A percentile compares a stretch with the other conserved stretches of the same genome.
phyloP scores from a whole-genome alignment of 441 rosid genomes.

The Pelargonium cotyledonis region DNA sequence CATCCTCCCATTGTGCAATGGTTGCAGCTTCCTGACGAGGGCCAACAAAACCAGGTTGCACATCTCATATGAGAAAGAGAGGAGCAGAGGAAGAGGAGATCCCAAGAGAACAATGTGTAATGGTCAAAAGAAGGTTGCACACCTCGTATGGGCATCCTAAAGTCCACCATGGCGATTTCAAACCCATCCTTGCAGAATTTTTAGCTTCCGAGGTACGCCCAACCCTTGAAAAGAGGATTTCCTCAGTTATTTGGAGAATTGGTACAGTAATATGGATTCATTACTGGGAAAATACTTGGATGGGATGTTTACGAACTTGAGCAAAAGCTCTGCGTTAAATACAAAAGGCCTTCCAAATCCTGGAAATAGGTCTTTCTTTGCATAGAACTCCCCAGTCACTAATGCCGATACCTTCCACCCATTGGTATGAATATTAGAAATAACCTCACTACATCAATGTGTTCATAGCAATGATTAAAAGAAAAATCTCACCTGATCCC shows the following conservation, averaged over 20 bases:
- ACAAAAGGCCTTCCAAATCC: slow-evolving; percentile 89
- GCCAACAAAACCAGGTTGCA: slow-evolving; percentile 7
- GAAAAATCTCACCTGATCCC: slow-evolving; percentile 56
- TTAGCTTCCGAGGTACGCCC: slow-evolving; percentile 68
- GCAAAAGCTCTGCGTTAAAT: slow-evolving; percentile 61
- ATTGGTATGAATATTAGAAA: slow-evolving; percentile 10
- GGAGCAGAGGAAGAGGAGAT: slow-evolving; percentile 2
- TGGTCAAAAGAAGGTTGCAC: slow-evolving; percentile 19
- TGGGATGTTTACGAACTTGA: slow-evolving; percentile 37
- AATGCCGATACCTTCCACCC: slow-evolving; percentile 68
- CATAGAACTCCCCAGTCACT: slow-evolving; percentile 77
- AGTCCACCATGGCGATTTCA: slow-evolving; percentile 92
- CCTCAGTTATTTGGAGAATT: slow-evolving; percentile 17
- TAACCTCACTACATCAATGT: slow-evolving; percentile 9
- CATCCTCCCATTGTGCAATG: slow-evolving; percentile 83
- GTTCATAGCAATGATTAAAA: slow-evolving; percentile 12
- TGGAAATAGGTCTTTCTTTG: slow-evolving; percentile 67
- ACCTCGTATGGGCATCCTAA: slow-evolving; percentile 72
- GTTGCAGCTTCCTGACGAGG: slow-evolving; percentile 55
- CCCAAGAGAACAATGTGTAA: slow-evolving; percentile 3
- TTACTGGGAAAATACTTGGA: slow-evolving; percentile 5
- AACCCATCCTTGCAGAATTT: slow-evolving; percentile 77
- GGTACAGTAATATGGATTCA: not conserved
- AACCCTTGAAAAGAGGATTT: slow-evolving; percentile 36
- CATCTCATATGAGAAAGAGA: not conserved